Conservation (phyloP, 441 rosid species). For the Jatropha multifida region DNA sequence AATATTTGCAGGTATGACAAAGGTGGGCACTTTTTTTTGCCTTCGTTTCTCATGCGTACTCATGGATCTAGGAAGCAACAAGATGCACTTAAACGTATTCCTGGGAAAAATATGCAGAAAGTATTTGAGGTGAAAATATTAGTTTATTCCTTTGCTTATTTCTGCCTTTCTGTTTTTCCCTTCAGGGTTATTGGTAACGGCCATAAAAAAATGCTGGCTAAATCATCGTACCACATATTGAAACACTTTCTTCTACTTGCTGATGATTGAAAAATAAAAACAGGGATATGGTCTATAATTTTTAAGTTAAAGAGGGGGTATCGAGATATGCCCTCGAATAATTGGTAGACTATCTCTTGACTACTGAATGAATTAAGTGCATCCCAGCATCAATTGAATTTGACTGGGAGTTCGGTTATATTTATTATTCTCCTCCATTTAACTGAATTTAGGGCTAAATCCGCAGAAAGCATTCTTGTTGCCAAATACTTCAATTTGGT, state of each 20-base stretch:
- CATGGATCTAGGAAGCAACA: constrained; percentile 88
- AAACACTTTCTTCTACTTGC: not conserved
- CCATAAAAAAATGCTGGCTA: not conserved
- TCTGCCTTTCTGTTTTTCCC: not conserved
- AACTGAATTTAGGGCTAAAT: not conserved
- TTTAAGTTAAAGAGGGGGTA: constrained; percentile 1
- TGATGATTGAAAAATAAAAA: constrained; percentile 3
- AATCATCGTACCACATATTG: not conserved
- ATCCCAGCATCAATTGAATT: not conserved
- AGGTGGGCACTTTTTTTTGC: constrained; percentile 89
- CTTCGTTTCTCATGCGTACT: constrained; percentile 92
- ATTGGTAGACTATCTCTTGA: not conserved
- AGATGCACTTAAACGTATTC: constrained; percentile 55
- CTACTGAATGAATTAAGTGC: not conserved
- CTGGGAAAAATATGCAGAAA: constrained; percentile 52
- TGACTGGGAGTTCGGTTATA: not conserved
- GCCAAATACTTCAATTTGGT: not conserved
- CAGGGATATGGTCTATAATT: not conserved
- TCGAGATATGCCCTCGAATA: not conserved
- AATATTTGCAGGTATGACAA: constrained; percentile 64
- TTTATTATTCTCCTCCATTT: not conserved
- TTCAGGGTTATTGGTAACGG: not conserved
- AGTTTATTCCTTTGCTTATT: not conserved
- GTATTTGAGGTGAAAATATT: constrained; percentile 69
- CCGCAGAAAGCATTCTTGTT: not conserved